phyloP scores from a whole-genome alignment of 108 stramenopile genomes.

The Aurantiochytrium sp. region DNA sequence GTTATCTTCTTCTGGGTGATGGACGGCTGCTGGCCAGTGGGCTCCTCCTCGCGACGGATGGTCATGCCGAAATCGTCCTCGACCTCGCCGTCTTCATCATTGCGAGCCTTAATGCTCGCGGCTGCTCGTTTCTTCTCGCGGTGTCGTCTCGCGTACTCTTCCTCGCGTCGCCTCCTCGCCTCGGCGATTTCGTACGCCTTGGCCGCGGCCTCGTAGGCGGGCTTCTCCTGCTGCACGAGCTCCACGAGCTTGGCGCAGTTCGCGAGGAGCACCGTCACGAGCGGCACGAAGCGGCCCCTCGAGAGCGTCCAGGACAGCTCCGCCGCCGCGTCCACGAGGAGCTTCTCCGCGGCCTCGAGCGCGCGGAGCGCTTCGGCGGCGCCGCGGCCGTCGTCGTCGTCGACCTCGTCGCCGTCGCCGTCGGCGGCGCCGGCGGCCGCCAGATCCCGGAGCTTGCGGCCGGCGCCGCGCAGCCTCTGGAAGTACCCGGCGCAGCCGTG shows the following conservation, averaged over 20 bases:
- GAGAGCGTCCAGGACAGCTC: neutral
- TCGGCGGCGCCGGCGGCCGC: neutral
- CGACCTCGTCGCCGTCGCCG: too few species aligned
- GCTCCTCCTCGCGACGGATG: neutral
- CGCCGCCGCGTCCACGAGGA: neutral
- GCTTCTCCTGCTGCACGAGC: neutral
- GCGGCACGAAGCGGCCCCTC: neutral
- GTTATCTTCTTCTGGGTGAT: too few species aligned
- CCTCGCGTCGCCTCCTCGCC: neutral
- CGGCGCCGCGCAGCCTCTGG: neutral
- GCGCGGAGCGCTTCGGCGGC: too few species aligned
- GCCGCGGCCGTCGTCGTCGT: too few species aligned
- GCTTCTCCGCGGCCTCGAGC: neutral
- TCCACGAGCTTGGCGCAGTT: neutral
- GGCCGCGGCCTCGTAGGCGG: neutral
- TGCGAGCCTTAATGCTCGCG: neutral
- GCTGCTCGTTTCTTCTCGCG: neutral
- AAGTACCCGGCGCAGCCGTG: neutral
- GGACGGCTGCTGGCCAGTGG: too few species aligned
- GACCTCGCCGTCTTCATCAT: neutral
- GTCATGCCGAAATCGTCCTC: neutral
- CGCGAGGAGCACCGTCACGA: neutral
- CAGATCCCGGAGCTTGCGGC: neutral
- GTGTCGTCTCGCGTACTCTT: neutral
- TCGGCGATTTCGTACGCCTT: neutral